Evolutionary conservation across 371 early-diverging fungal genomes (phyloP).

Genomic region (Zychaea mexicana): DNA sequence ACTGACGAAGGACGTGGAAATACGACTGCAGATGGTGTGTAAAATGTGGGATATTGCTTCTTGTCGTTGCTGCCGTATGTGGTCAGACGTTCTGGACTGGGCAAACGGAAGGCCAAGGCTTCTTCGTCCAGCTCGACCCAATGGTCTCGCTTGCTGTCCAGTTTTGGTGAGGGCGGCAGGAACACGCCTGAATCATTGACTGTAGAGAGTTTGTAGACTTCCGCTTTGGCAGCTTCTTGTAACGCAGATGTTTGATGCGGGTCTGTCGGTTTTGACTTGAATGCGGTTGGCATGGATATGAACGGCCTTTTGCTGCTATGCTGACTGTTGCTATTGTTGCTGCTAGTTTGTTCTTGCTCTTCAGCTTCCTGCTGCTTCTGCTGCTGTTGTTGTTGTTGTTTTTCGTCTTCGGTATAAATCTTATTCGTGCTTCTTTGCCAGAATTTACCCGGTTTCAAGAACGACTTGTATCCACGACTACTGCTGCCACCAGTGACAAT

Average conservation of each 20-base stretch:
- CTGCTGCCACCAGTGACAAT: neutral
- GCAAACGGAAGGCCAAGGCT: slow-evolving; percentile 30
- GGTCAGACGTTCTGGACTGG: slow-evolving; percentile 36
- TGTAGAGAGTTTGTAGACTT: slow-evolving; percentile 42
- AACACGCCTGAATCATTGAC: slow-evolving; percentile 45
- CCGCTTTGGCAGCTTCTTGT: slow-evolving; percentile 26
- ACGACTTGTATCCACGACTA: slow-evolving; percentile 11
- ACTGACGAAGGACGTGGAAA: neutral
- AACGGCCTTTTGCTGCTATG: neutral
- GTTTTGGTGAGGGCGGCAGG: slow-evolving; percentile 44
- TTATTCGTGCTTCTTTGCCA: slow-evolving; percentile 13
- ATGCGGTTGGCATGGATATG: slow-evolving; percentile 3
- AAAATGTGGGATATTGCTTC: neutral
- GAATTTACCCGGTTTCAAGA: slow-evolving; percentile 17
- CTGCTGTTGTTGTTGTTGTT: slow-evolving; percentile 8
- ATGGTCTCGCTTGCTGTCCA: slow-evolving; percentile 27
- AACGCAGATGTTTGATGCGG: neutral
- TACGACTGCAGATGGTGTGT: slow-evolving; percentile 6
- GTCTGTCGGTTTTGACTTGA: neutral
- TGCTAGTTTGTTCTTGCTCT: neutral
- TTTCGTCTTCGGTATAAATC: slow-evolving; percentile 5
- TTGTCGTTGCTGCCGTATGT: neutral
- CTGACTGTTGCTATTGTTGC: slow-evolving; percentile 1
- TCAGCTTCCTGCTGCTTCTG: neutral
- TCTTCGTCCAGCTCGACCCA: slow-evolving; percentile 29